Conservation (phyloP, 805 yeast genomes). For the Wickerhamomyces queroliae region DNA sequence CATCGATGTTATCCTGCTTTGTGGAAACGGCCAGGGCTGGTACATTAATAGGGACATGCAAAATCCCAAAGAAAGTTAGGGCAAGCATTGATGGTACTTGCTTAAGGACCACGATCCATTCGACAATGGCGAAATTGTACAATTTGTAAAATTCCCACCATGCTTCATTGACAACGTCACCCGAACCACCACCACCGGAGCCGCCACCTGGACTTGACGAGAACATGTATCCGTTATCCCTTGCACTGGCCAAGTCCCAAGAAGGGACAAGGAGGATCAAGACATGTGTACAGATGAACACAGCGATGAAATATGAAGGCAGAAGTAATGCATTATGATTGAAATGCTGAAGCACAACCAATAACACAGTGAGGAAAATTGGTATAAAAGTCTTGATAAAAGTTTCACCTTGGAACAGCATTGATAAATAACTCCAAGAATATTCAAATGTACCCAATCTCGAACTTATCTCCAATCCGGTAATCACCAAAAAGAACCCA, state of each 20-base stretch:
- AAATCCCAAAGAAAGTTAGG: constrained; percentile 87
- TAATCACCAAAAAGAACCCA: constrained; percentile 84
- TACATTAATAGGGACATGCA: constrained; percentile 96
- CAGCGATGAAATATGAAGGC: constrained; percentile 71
- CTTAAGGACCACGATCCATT: constrained; percentile 61
- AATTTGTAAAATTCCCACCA: constrained; percentile 84
- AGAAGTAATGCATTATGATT: constrained; percentile 68
- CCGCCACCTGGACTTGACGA: constrained; percentile 20
- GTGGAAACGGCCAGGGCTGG: constrained; percentile 94
- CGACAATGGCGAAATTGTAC: constrained; percentile 65
- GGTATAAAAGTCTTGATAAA: constrained; percentile 73
- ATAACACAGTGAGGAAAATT: constrained; percentile 48
- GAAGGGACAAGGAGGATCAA: constrained; percentile 60
- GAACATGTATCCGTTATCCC: constrained; percentile 84
- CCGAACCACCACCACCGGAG: too few relatives aligned
- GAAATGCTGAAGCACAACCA: constrained; percentile 56
- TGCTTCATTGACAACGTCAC: constrained; percentile 59
- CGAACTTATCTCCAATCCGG: constrained; percentile 90
- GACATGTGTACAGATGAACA: constrained; percentile 65
- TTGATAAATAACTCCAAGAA: constrained; percentile 46
- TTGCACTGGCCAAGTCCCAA: constrained; percentile 54
- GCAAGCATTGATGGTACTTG: constrained; percentile 94
- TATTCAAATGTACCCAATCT: constrained; percentile 69
- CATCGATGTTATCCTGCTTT: constrained; percentile 77
- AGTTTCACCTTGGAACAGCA: constrained; percentile 35